Evolutionary conservation across 176 grass and related monocot genomes (phyloP).

Genomic region (Musa beccarii): DNA sequence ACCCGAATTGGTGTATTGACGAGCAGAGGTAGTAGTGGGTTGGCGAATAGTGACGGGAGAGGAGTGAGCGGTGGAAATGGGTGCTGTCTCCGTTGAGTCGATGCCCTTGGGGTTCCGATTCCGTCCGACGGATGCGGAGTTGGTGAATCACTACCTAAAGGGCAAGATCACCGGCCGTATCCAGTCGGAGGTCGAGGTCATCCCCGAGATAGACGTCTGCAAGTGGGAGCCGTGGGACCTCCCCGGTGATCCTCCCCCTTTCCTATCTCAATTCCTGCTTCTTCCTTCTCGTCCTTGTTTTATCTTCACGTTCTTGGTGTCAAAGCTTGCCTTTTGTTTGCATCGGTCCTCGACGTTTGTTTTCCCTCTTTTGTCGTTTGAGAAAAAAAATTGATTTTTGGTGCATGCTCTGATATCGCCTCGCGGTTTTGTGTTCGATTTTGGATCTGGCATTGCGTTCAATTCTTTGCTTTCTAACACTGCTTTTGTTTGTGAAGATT

Average conservation of each 20-base stretch:
- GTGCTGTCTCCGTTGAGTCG: neutral
- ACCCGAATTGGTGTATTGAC: too few relatives aligned
- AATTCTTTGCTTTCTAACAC: neutral
- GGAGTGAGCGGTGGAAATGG: constrained; percentile 5
- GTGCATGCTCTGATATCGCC: neutral
- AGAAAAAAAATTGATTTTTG: neutral
- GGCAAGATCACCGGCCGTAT: constrained; percentile 37
- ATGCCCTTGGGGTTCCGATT: constrained; percentile 61
- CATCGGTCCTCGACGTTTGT: neutral
- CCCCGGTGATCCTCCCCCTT: constrained; percentile 17
- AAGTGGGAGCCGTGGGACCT: constrained; percentile 59
- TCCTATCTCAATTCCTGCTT: neutral
- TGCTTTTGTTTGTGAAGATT: too few relatives aligned
- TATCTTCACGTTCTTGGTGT: neutral
- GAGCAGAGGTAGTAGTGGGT: too few relatives aligned
- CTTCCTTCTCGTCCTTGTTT: neutral
- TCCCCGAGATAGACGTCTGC: constrained; percentile 52
- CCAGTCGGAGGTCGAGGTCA: constrained; percentile 31
- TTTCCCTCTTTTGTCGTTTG: neutral
- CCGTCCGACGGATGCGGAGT: constrained; percentile 56
- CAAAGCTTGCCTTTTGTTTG: neutral
- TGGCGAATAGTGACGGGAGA: too few relatives aligned
- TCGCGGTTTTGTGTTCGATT: neutral
- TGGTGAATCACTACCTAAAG: constrained; percentile 61
- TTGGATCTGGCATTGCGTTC: neutral